Evolutionary conservation across 179 eudicot species (phyloP).

Genomic region (Beta corolliflora): DNA sequence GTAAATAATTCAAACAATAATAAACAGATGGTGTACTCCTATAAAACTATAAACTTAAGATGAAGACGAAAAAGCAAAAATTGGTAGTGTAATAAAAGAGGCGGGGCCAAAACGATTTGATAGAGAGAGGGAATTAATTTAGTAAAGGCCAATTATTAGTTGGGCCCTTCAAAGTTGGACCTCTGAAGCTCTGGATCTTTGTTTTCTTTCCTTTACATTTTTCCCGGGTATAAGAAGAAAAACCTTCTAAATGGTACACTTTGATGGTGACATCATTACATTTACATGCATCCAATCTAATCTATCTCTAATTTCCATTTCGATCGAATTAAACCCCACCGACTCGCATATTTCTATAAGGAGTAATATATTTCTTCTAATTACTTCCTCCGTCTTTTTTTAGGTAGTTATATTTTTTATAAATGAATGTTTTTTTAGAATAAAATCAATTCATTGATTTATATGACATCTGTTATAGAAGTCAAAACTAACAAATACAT

Average conservation of each 20-base stretch:
- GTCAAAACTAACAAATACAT: too few species aligned
- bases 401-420: too few species aligned
- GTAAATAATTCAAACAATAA: too few species aligned
- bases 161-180: constrained; percentile 26
- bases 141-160: constrained; percentile 24
- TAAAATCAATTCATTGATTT: too few species aligned
- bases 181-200: neutral
- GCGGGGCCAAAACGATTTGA: constrained; percentile 18
- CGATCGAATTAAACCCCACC: neutral
- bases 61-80: neutral
- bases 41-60: too few species aligned
- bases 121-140: constrained; percentile 13
- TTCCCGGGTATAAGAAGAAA: neutral
- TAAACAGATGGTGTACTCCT: too few species aligned
- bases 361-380: too few species aligned
- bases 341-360: too few species aligned
- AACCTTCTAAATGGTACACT: constrained; percentile 4
- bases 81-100: neutral
- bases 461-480: too few species aligned
- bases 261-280: neutral
- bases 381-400: too few species aligned
- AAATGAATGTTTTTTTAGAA: too few species aligned
- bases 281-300: neutral
- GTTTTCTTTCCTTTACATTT: too few species aligned
- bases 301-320: neutral